Evolutionary conservation across 495 filamentous ascomycete genomes (phyloP).

Genomic region (Penicillium cataractarum): DNA sequence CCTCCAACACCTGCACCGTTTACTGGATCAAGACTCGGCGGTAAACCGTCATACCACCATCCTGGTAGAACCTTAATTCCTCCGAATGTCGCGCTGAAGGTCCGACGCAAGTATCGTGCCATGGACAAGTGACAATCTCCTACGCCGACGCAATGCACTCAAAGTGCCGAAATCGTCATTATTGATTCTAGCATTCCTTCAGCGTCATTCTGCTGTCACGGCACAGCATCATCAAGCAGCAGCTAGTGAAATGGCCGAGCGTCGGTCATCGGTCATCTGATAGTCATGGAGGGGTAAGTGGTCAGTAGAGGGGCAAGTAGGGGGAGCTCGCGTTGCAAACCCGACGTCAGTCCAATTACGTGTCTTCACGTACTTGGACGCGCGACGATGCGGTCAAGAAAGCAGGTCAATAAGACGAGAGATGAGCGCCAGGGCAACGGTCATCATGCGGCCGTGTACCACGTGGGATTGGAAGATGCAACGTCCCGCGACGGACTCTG

Average conservation of each 20-base stretch:
- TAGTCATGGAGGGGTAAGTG: background rate
- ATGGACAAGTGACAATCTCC: background rate
- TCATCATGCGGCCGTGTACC: slow-evolving; percentile 15
- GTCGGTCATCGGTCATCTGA: slow-evolving; percentile 17
- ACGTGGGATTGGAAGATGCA: slow-evolving; percentile 26
- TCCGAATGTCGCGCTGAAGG: slow-evolving; percentile 18
- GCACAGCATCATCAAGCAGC: background rate
- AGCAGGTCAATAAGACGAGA: background rate
- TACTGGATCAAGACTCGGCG: background rate
- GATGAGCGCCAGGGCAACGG: background rate
- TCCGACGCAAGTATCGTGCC: slow-evolving; percentile 11
- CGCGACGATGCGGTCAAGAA: slow-evolving; percentile 17
- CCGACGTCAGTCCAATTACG: slow-evolving; percentile 9
- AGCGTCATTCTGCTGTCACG: background rate
- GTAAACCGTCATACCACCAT: background rate
- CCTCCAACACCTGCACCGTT: background rate
- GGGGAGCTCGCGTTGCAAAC: background rate
- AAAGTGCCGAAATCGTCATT: slow-evolving; percentile 17
- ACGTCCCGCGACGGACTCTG: slow-evolving; percentile 10
- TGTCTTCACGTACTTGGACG: slow-evolving; percentile 11
- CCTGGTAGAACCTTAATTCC: background rate
- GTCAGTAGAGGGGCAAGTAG: too few relatives aligned
- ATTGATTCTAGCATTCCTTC: background rate
- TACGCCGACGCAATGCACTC: slow-evolving; percentile 9
- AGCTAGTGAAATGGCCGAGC: background rate